phyloP scores from a whole-genome alignment of 2,329 filamentous ascomycete genomes.

The Talaromyces sp. region DNA sequence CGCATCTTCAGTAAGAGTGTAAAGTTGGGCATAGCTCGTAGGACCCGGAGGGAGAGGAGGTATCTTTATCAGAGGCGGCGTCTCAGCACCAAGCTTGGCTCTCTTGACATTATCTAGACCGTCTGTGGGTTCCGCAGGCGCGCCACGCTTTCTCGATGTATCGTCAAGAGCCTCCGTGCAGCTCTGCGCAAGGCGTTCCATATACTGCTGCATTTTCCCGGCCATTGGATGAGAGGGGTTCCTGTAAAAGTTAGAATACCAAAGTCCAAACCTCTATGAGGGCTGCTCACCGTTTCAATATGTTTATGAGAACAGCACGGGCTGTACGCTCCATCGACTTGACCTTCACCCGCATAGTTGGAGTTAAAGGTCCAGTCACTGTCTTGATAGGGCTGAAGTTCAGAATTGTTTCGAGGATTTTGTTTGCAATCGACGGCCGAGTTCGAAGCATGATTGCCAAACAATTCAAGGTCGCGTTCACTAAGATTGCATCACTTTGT shows the following conservation, averaged over 20 bases:
- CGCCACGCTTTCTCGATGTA: conserved; percentile 65
- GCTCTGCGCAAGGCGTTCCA: conserved; percentile 74
- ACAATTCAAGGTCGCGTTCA: conserved; percentile 88
- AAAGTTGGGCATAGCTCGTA: conserved; percentile 75
- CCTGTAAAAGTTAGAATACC: conserved; percentile 40
- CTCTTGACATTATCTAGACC: conserved; percentile 74
- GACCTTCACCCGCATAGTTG: conserved; percentile 72
- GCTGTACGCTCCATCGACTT: conserved; percentile 95
- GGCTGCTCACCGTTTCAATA: conserved; percentile 63
- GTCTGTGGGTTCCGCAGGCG: conserved; percentile 64
- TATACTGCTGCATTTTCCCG: conserved; percentile 75
- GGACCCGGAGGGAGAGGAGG: conserved; percentile 69
- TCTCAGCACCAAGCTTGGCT: conserved; percentile 59
- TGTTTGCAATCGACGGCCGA: conserved; percentile 72
- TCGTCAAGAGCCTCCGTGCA: conserved; percentile 77
- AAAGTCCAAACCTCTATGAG: neutral
- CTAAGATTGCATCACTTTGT: conserved; percentile 71
- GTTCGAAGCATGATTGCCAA: conserved; percentile 76
- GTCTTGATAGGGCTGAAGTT: conserved; percentile 88
- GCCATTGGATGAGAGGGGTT: conserved; percentile 73
- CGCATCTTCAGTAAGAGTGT: conserved; percentile 72
- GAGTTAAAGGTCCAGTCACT: conserved; percentile 68
- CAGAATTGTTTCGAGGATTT: conserved; percentile 77
- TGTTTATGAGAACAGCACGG: conserved; percentile 73
- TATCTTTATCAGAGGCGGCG: conserved; percentile 48